Evolutionary conservation across 805 yeast genomes (phyloP), one percentile per base, ranked within the genome.

Genomic region (Diddensiella transvaalensis): DNA sequence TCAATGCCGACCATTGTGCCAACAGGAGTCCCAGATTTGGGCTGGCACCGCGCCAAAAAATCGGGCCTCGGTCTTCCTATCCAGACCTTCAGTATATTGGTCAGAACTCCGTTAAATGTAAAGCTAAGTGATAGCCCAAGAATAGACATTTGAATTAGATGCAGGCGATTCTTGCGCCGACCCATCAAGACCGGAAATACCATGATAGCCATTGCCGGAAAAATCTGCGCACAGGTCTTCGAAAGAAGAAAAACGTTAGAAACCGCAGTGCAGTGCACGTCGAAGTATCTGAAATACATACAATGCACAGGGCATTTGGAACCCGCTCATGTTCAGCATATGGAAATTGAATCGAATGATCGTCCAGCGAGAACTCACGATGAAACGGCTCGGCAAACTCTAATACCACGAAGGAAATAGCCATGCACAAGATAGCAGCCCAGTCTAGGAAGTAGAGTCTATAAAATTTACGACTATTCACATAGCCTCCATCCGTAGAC

Each of bases 21-120:
- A 8, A 68, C 56, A 1, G 89, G 83, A 0, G 90, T 75, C 43
- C 70, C 82, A 1, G 67, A 50, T 10, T 68, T 70, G 3, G 96
- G 96, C 18, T 74, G 62, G 65, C 98, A 91, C 57, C 98, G 76
- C 3, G 89, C 87, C 45, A 91, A 67, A 62, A 90, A 87, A 66
- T 91, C 99, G 0, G 99, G 99, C 51, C 99, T 74, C 52, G 84
- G 87, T 61, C 96, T 77, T 3, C 96, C 97, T 47, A 91, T 79
- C 80, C 86, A 80, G 61, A 84, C 81, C 69, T 91, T 91, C 51
- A 87, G 63, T 13, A 82, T 70, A 60, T 87, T 87, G 2, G 96
- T 87, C 44, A 85, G 60, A 23, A 83, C 69, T 37, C 80, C 73
- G 23, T 86, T 79, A 11, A 82, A 66, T 17, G 79, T 72, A 48